Evolutionary conservation across 2,329 filamentous ascomycete genomes (phyloP).

Genomic region (Pseudogymnoascus sp.): DNA sequence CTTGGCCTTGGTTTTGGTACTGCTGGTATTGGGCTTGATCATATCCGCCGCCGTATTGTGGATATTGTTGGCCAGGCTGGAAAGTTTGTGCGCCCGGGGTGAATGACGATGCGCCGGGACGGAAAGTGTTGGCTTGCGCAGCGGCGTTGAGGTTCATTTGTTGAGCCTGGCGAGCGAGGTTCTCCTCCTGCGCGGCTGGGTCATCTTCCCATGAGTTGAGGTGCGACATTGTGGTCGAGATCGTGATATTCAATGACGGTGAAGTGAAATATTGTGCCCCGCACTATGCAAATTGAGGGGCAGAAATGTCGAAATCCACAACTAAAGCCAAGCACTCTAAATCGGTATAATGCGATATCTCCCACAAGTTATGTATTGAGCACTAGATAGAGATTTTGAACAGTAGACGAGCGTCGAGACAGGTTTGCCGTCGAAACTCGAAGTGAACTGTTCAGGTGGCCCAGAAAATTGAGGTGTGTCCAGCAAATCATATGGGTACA

Average conservation of each 20-base stretch:
- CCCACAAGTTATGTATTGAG: not conserved
- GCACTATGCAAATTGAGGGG: constrained; percentile 10
- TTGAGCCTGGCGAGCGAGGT: constrained; percentile 70
- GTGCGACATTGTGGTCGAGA: constrained; percentile 61
- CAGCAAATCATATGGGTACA: constrained; percentile 9
- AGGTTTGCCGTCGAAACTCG: not conserved
- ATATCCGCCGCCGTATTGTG: constrained; percentile 50
- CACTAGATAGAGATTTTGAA: not conserved
- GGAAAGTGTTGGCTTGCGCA: constrained; percentile 49
- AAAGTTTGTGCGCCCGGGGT: constrained; percentile 66
- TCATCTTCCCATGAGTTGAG: constrained; percentile 96
- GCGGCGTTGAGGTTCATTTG: constrained; percentile 65
- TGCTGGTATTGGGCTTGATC: constrained; percentile 50
- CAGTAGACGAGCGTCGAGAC: constrained; percentile 4
- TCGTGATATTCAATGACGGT: constrained; percentile 15
- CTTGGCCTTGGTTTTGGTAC: constrained; percentile 48
- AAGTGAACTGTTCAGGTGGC: constrained; percentile 5
- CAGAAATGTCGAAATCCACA: constrained; percentile 8
- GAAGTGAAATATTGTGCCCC: constrained; percentile 13
- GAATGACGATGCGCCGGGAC: constrained; percentile 63
- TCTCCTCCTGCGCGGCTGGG: constrained; percentile 66
- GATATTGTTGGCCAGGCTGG: constrained; percentile 65
- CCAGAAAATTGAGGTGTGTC: constrained; percentile 8
- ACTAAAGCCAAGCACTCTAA: constrained; percentile 1
- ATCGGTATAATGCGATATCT: not conserved